These are phyloP conservation scores for Fusarium continuum DNA, from an alignment of 2,329 filamentous ascomycete species.

Conservation along the genomic window DNA sequence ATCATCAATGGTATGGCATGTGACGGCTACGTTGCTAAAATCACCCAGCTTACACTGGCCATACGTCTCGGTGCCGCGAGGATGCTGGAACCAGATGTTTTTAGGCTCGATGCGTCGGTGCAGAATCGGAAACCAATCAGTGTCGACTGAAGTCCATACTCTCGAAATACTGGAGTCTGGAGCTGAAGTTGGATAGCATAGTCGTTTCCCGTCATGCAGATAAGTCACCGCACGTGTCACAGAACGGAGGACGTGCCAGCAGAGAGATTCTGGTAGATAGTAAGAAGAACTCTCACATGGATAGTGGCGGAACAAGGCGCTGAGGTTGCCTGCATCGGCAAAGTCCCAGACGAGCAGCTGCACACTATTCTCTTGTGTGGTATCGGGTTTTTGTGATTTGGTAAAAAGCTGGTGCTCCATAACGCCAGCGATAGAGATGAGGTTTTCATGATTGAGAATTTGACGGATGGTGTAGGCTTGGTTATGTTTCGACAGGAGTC, in stretches of 20 bases:
- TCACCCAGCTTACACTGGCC: constrained; percentile 64
- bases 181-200: constrained; percentile 27
- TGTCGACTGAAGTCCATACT: constrained; percentile 42
- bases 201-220: constrained; percentile 59
- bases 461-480: constrained; percentile 45
- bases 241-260: constrained; percentile 64
- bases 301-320: constrained; percentile 50
- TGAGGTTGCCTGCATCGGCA: constrained; percentile 61
- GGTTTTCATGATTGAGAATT: constrained; percentile 60
- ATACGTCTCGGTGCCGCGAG: constrained; percentile 59
- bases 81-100: constrained; percentile 62
- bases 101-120: constrained; percentile 57
- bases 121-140: constrained; percentile 62
- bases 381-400: constrained; percentile 12
- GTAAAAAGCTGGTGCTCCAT: constrained; percentile 41
- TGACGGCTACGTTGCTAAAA: constrained; percentile 53
- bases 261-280: constrained; percentile 61
- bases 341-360: constrained; percentile 60
- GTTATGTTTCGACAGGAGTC: constrained; percentile 32
- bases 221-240: constrained; percentile 60
- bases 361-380: constrained; percentile 26
- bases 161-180: not conserved
- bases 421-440: constrained; percentile 56
- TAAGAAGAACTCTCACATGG: constrained; percentile 25
- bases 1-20: constrained; percentile 45